Percentiles rank a stretch among this genome's conserved stretches.
Conservation (phyloP, 1,284 basidiomycete genomes). For the Macrocystidia cucumis region DNA sequence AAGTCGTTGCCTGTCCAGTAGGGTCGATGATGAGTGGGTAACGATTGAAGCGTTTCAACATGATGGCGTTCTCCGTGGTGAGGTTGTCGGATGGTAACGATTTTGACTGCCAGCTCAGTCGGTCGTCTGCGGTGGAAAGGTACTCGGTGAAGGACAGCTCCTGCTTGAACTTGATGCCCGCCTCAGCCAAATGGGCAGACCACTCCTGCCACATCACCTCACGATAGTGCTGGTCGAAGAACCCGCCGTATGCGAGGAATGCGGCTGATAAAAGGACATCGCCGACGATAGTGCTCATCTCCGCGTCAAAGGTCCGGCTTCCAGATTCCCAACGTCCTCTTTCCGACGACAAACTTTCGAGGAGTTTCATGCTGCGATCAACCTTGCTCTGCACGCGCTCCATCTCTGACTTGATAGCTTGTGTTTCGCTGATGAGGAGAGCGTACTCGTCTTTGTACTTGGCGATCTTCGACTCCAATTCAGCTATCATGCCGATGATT, state of each 20-base stretch:
- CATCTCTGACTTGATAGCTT: conserved; percentile 98
- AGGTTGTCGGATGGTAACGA: conserved; percentile 92
- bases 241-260: conserved; percentile 95
- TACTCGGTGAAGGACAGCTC: conserved; percentile 95
- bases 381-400: conserved; percentile 97
- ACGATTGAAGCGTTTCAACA: conserved; percentile 96
- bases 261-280: conserved; percentile 95
- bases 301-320: conserved; percentile 93
- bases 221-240: conserved; percentile 98
- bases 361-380: conserved; percentile 91
- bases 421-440: conserved; percentile 92
- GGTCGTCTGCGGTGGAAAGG: conserved; percentile 95
- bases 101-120: conserved; percentile 93
- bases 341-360: conserved; percentile 94
- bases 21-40: conserved; percentile 99
- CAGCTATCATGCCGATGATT: conserved; percentile 89
- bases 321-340: conserved; percentile 92
- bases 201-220: conserved; percentile 97
- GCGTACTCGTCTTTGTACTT: conserved; percentile 98
- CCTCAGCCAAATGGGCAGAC: conserved; percentile 83
- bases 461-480: conserved; percentile 90
- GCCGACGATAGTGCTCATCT: conserved; percentile 98
- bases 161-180: conserved; percentile 88
- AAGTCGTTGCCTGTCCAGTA: conserved; percentile 95
- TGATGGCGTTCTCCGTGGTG: conserved; percentile 98